Conservation (phyloP, 176 grass and related monocot genomes). For the Oryza australiensis region DNA sequence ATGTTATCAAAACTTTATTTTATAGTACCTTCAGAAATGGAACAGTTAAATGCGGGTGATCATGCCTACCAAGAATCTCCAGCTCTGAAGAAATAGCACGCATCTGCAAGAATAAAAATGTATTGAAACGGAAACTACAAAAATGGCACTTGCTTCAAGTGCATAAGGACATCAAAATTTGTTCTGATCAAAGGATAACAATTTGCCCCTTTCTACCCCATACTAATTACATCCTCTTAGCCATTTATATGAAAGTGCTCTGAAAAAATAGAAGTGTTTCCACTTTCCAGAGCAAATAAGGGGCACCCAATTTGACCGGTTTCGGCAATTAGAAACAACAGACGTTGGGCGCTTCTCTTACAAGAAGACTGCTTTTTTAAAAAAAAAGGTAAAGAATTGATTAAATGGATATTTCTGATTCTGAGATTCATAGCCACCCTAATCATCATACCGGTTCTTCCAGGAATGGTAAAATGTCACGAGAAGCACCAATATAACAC, state of each 20-base stretch:
- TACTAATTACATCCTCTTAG: slow-evolving; percentile 2
- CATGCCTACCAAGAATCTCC: slow-evolving; percentile 88
- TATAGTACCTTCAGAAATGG: slow-evolving; percentile 87
- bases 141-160: slow-evolving; percentile 6
- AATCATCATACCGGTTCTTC: slow-evolving; percentile 90
- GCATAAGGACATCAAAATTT: not conserved
- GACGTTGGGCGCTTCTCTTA: slow-evolving; percentile 8
- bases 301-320: not conserved
- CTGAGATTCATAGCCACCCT: slow-evolving; percentile 17
- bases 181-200: slow-evolving; percentile 22
- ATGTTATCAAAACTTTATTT: slow-evolving; percentile 34
- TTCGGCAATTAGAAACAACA: not conserved
- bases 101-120: slow-evolving; percentile 66
- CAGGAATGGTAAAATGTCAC: slow-evolving; percentile 87
- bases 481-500: slow-evolving; percentile 84
- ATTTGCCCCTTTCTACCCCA: not conserved
- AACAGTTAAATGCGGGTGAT: slow-evolving; percentile 86
- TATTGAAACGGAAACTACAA: not conserved
- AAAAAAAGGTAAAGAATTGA: slow-evolving; percentile 11
- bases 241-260: not conserved
- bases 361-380: not conserved
- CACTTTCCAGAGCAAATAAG: slow-evolving; percentile 4
- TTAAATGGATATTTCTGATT: slow-evolving; percentile 13
- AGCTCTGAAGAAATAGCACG: slow-evolving; percentile 80
- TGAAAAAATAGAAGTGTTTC: slow-evolving; percentile 3